These are phyloP conservation scores for Petunia axillaris DNA, from an alignment of 257 asterid genomes.

Conservation along the genomic window DNA sequence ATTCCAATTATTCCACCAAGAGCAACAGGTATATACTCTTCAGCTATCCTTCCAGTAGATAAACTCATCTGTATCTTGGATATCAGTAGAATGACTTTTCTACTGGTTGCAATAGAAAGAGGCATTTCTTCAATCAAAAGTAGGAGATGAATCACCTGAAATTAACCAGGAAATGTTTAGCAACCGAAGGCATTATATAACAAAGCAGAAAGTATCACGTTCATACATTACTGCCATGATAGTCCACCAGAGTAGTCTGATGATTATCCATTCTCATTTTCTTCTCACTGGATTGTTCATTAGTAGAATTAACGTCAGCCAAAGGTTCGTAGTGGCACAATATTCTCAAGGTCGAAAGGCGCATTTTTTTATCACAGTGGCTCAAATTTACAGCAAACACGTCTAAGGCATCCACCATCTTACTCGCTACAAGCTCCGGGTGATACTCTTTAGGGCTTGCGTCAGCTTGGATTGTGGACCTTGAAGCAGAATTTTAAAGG, in stretches of 20 bases:
- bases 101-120: conserved; percentile 68
- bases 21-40: conserved; percentile 55
- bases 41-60: conserved; percentile 58
- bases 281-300: conserved; percentile 46
- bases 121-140: conserved; percentile 69
- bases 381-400: conserved; percentile 65
- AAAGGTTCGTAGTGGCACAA: conserved; percentile 77
- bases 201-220: conserved; percentile 21
- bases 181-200: conserved; percentile 14
- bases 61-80: conserved; percentile 72
- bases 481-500: conserved; percentile 40
- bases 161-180: conserved; percentile 34
- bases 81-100: conserved; percentile 58
- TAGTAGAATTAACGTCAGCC: conserved; percentile 35
- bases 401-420: conserved; percentile 52
- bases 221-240: conserved; percentile 48
- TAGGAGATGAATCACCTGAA: conserved; percentile 75
- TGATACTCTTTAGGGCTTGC: conserved; percentile 45
- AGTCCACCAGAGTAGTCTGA: conserved; percentile 42
- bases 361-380: conserved; percentile 63
- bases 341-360: conserved; percentile 77
- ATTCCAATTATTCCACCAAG: conserved; percentile 79
- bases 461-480: conserved; percentile 45
- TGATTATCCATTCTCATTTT: conserved; percentile 39
- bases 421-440: conserved; percentile 52